Base-by-base conservation (phyloP, 129 eudicot genomes). In the Tagetes erecta region DNA sequence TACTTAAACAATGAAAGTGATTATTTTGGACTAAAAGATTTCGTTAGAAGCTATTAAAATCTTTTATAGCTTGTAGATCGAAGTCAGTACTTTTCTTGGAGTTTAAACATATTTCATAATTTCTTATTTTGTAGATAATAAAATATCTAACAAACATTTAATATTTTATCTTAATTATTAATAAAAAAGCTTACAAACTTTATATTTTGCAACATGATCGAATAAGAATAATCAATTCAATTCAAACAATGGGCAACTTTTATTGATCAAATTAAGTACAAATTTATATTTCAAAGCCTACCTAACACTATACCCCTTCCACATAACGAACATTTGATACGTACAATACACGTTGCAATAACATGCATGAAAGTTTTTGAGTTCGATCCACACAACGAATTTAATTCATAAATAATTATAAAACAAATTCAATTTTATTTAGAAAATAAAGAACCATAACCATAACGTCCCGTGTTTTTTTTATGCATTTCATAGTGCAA, bases 241-340 rank as follows among this genome's bases (percentile, higher is more conserved):
- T 71, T 47, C 78, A 79, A 72, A 72, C 68, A 73, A 66, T 9
- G 34, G 62, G 78, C 59, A 79, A 35, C 74, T 79, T 64, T 72
- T 79, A 72, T 72, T 79, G 62, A 79, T 65, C 42, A 72, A 70
- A 64, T 77, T 78, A 72, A 51, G 33, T 44, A 79, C 78, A 72
- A 72, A 72, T 72, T 3, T 79, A 64, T 68, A 79, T 64, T 79
- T 72, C 53, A 30, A 78, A 14, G 31, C 70, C 82, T 64, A 78
- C n/a, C 78, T 78, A 78, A 44, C 44, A 52, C 64, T 63, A 51
- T 73, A 39, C 37, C 39, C 40, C 52, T 62, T 62, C 58, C 71
- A 53, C 67, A 49, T 50, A 78, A 63, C 68, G 56, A 78, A 63
- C 64, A 49, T 33, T 3, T 31, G 47, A 78, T 63, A 70, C 50